Evolutionary conservation across 108 stramenopile genomes (phyloP), one percentile per base, ranked within the genome.

Genomic region (Mayamaea pseudoterrestris): DNA sequence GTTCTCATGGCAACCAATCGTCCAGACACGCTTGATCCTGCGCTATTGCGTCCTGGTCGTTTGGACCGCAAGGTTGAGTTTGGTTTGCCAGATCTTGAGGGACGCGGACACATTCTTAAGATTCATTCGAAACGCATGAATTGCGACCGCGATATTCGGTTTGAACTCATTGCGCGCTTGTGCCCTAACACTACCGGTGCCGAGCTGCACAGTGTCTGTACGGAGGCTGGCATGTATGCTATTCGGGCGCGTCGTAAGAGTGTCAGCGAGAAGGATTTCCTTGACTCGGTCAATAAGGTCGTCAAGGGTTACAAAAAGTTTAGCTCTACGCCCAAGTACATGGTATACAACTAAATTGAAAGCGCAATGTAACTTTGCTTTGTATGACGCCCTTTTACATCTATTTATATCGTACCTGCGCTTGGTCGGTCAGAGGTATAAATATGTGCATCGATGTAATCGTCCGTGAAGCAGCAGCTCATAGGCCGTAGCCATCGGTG

Each of bases 281-380:
- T 99, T 55, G 98, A 97, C 40, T 86, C 89, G 23, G 93, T 98
- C 58, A 94, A 95, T 68, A 96, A 99, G 90, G 98, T 99, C 48
- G 96, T 99, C 60, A 99, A 99, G 85, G 95, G 95, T 47, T 99
- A 99, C 87, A 94, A 96, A 61, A 99, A 98, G 78, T 99, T 99
- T 89, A 87, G 83, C 49, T 83, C 95, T 24, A 99, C 98, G 39
- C 96, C 98, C 13, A 99, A 91, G 63, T 91, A 91, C 56, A 91
- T 91, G 89, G 89, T 91, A 14, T 83, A 83, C 71, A 83, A 83
- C 71, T 83, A 65, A 20, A 44, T 27, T n/a, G 4, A 4, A 26
- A 44, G 17, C 32, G n/a, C n/a, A n/a, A n/a, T n/a, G n/a, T n/a
- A n/a, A n/a, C n/a, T n/a, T n/a, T n/a, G n/a, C n/a, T n/a, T n/a